phyloP scores from a whole-genome alignment of 495 filamentous ascomycete genomes.

The Entonaema liquescens region DNA sequence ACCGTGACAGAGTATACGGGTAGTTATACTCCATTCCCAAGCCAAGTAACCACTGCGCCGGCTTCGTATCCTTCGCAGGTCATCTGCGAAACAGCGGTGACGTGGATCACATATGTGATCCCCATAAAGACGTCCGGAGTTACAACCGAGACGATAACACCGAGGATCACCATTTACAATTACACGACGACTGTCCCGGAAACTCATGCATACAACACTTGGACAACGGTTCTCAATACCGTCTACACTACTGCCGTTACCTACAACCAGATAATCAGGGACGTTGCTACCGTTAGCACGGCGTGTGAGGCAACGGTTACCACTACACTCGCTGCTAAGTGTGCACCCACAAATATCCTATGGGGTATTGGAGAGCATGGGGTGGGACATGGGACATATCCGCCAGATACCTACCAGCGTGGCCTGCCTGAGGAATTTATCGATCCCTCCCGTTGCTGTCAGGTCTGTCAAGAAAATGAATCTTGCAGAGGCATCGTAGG shows the following conservation, averaged over 20 bases:
- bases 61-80: conserved; percentile 35
- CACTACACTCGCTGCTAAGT: conserved; percentile 36
- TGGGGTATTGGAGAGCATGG: conserved; percentile 32
- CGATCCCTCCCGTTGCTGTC: too few species aligned
- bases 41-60: conserved; percentile 31
- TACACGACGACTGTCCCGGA: conserved; percentile 19
- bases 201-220: background rate
- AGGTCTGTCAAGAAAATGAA: conserved; percentile 56
- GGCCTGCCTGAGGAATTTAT: too few species aligned
- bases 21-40: conserved; percentile 31
- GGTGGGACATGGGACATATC: conserved; percentile 31
- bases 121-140: conserved; percentile 34
- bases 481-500: conserved; percentile 65
- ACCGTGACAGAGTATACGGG: conserved; percentile 44
- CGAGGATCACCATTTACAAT: conserved; percentile 23
- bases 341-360: conserved; percentile 43
- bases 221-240: conserved; percentile 21
- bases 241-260: conserved; percentile 21
- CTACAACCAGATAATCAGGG: conserved; percentile 20
- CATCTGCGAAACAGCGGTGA: conserved; percentile 26
- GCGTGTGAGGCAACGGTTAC: conserved; percentile 36
- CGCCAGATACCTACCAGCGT: conserved; percentile 26
- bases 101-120: conserved; percentile 10
- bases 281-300: conserved; percentile 16
- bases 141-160: conserved; percentile 34